phyloP scores from a whole-genome alignment of 2,329 filamentous ascomycete genomes.

The Nakataea oryzae region DNA sequence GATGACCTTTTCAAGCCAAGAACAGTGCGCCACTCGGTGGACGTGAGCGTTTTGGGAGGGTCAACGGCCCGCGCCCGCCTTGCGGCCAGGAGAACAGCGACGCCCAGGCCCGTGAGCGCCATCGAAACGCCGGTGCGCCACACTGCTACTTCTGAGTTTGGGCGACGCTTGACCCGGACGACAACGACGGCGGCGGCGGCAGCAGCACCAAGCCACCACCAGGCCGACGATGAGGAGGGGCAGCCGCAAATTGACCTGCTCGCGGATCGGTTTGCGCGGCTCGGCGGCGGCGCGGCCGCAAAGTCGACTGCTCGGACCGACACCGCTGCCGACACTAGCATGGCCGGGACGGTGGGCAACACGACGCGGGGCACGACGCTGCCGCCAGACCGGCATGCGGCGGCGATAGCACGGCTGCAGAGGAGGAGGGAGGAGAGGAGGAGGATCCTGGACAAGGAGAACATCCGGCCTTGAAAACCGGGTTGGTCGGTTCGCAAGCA shows the following conservation, averaged over 20 bases:
- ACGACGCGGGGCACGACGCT: conserved; percentile 29
- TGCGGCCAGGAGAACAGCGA: background rate
- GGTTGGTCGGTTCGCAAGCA: background rate
- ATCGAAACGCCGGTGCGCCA: background rate
- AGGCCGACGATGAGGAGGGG: conserved; percentile 13
- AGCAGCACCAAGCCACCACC: background rate
- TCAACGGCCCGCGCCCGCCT: background rate
- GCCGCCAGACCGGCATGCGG: conserved; percentile 39
- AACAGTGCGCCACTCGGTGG: background rate
- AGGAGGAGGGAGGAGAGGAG: conserved; percentile 41
- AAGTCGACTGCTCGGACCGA: conserved; percentile 9
- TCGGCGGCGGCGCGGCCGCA: conserved; percentile 19
- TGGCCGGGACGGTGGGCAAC: conserved; percentile 23
- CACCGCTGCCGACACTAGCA: conserved; percentile 19
- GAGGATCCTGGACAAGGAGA: conserved; percentile 37
- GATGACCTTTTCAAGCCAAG: conserved; percentile 1
- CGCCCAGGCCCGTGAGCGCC: background rate
- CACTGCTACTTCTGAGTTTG: background rate
- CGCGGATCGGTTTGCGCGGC: conserved; percentile 31
- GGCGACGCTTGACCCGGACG: background rate
- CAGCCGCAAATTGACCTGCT: conserved; percentile 32
- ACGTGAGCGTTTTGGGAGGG: background rate
- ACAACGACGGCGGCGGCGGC: background rate
- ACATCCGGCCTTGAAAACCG: conserved; percentile 28
- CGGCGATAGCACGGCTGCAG: conserved; percentile 44